Base-by-base conservation (phyloP, 805 yeast genomes). In the Hanseniaspora opuntiae region DNA sequence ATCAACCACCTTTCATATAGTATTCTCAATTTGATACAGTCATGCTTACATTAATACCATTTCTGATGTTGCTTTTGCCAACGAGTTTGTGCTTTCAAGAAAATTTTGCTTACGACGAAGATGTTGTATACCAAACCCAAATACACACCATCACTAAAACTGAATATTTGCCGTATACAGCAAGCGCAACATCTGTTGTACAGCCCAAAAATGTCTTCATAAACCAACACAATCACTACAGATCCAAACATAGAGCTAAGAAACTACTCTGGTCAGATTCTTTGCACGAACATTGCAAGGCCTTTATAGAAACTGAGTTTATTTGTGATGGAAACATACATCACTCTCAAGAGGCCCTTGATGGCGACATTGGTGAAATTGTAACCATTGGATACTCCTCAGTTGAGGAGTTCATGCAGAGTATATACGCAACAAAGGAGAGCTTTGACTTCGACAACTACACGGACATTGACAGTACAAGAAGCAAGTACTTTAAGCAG, bases 401-500 rank as follows among this genome's bases (percentile, higher is more conserved):
- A 12, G 37, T 53, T 3, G 55, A 46, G 16, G 52, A 53, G 28
- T 47, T 47, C 20, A 41, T 52, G 52, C 14, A 37, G 22, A 38
- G 20, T 28, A 35, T 48, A 44, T 44, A 47, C 39, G 24, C 22
- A 37, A 46, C 50, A 47, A 17, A 40, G 37, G 16, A 30, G 12
- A 28, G 36, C 25, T 51, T 38, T 14, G 35, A 25, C 24, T 42
- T 45, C 53, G 28, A 20, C 3, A 40, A 28, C 33, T 82, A 73
- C 64, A 60, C 72, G 63, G 60, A 68, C 47, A 66, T 77, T 4
- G 81, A 76, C 3, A 40, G 20, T 84, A 86, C 3, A 79, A 82
- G 12, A 72, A 73, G 30, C 14, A 89, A 86, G 2, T 86, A 94
- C 93, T 86, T 84, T 68, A 84, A 94, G 20, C 93, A 84, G 65